These are phyloP conservation scores for Alternaria solani DNA, from an alignment of 2,329 filamentous ascomycete genomes.

Conservation along the genomic window DNA sequence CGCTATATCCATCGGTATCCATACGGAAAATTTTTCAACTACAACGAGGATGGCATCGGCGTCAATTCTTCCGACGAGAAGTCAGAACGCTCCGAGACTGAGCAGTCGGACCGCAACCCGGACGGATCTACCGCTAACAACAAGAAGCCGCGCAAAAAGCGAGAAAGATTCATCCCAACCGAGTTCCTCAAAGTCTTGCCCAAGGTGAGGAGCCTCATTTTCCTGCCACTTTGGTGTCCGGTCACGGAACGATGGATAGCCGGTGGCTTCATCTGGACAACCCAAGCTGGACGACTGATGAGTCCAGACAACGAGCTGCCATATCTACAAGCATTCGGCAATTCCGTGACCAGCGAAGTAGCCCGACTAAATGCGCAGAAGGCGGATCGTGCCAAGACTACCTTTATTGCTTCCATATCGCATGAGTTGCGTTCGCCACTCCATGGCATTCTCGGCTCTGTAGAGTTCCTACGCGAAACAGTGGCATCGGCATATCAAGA, in stretches of 20 bases:
- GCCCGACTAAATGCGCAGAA: slow-evolving; percentile 42
- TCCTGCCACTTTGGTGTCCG: slow-evolving; percentile 50
- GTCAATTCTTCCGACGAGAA: slow-evolving; percentile 45
- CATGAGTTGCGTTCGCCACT: slow-evolving; percentile 65
- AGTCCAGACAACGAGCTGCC: slow-evolving; percentile 44
- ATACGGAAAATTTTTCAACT: slow-evolving; percentile 48
- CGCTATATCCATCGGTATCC: slow-evolving; percentile 46
- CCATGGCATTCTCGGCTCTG: slow-evolving; percentile 65
- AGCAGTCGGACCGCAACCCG: slow-evolving; percentile 37
- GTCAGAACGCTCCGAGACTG: slow-evolving; percentile 40
- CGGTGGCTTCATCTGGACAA: slow-evolving; percentile 46
- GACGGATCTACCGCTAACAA: slow-evolving; percentile 16
- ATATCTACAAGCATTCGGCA: slow-evolving; percentile 47
- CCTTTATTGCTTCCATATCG: slow-evolving; percentile 54
- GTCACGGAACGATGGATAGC: slow-evolving; percentile 44
- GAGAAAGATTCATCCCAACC: slow-evolving; percentile 42
- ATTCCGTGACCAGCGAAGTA: slow-evolving; percentile 46
- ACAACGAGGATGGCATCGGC: slow-evolving; percentile 43
- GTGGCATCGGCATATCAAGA: slow-evolving; percentile 52
- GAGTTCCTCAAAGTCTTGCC: slow-evolving; percentile 45
- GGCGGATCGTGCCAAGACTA: slow-evolving; percentile 49
- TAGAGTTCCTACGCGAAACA: slow-evolving; percentile 45
- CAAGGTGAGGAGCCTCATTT: slow-evolving; percentile 46
- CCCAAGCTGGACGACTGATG: slow-evolving; percentile 39
- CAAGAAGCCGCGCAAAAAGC: slow-evolving; percentile 30